phyloP scores from a whole-genome alignment of 805 yeast genomes.

The Wickerhamiella cacticola region DNA sequence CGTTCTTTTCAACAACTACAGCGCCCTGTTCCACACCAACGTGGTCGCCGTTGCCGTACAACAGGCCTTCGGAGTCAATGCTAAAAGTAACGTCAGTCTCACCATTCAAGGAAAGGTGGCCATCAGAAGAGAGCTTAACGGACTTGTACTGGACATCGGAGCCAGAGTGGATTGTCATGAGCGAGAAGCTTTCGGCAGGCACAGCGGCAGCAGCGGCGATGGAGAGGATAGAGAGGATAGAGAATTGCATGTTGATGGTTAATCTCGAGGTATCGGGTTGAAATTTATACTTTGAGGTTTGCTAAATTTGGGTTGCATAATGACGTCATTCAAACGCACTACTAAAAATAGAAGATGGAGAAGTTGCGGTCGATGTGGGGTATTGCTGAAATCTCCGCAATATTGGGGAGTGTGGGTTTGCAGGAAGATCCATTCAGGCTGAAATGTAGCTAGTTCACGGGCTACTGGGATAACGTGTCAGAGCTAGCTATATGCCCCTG shows the following conservation, averaged over 20 bases:
- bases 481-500: too few species aligned
- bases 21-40: background rate
- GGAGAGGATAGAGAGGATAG: slow-evolving; percentile 1
- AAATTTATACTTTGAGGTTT: too few species aligned
- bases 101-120: slow-evolving; percentile 6
- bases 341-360: too few species aligned
- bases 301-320: too few species aligned
- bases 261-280: too few species aligned
- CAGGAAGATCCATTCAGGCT: too few species aligned
- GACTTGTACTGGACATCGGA: background rate
- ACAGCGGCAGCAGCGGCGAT: background rate
- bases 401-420: too few species aligned
- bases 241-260: background rate
- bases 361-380: too few species aligned
- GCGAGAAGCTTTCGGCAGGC: background rate
- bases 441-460: too few species aligned
- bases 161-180: slow-evolving; percentile 8
- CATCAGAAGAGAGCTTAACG: slow-evolving; percentile 5
- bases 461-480: too few species aligned
- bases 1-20: background rate
- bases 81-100: background rate
- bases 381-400: too few species aligned
- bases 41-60: slow-evolving; percentile 1
- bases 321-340: too few species aligned
- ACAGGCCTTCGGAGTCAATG: background rate